These are phyloP conservation scores for Trichoderma afroharzianum DNA, from an alignment of 2,329 filamentous ascomycete genomes.

Conservation along the genomic window DNA sequence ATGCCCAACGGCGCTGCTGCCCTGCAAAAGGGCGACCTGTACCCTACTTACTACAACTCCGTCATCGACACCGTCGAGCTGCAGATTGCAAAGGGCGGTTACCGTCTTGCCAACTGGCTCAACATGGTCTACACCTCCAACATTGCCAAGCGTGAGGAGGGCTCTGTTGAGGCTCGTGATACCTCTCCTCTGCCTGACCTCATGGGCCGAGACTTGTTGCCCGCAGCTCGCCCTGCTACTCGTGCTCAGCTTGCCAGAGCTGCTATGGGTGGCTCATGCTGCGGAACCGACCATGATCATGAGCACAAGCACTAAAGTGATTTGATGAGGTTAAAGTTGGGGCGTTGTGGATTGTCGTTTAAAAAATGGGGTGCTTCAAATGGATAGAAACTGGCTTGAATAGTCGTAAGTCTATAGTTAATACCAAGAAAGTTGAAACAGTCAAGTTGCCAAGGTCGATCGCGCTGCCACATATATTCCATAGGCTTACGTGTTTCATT, in stretches of 20 bases:
- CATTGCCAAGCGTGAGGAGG: conserved; percentile 14
- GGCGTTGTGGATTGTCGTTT: background rate
- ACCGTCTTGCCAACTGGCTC: conserved; percentile 33
- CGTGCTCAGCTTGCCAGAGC: conserved; percentile 28
- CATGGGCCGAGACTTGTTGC: conserved; percentile 26
- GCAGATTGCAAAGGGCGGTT: conserved; percentile 45
- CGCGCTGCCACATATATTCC: background rate
- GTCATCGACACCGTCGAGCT: conserved; percentile 39
- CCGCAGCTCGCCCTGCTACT: conserved; percentile 24
- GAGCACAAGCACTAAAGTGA: conserved; percentile 18
- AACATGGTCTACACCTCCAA: conserved; percentile 27
- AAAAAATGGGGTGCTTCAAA: background rate
- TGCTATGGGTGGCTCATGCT: conserved; percentile 25
- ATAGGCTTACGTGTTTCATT: too few relatives aligned
- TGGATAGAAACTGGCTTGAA: background rate
- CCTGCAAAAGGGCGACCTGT: conserved; percentile 39
- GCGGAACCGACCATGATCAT: conserved; percentile 1
- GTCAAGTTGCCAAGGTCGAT: background rate
- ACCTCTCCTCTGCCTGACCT: conserved; percentile 20
- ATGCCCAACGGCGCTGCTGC: conserved; percentile 35
- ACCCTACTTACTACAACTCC: conserved; percentile 37
- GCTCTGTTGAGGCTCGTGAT: background rate
- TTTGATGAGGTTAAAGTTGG: background rate
- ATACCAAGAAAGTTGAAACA: background rate
- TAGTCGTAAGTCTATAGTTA: background rate